A percentile compares a stretch with the other conserved stretches of the same genome.
These are phyloP conservation scores for Tausonia pullulans DNA, from an alignment of 1,284 basidiomycete genomes.

Conservation along the genomic window DNA sequence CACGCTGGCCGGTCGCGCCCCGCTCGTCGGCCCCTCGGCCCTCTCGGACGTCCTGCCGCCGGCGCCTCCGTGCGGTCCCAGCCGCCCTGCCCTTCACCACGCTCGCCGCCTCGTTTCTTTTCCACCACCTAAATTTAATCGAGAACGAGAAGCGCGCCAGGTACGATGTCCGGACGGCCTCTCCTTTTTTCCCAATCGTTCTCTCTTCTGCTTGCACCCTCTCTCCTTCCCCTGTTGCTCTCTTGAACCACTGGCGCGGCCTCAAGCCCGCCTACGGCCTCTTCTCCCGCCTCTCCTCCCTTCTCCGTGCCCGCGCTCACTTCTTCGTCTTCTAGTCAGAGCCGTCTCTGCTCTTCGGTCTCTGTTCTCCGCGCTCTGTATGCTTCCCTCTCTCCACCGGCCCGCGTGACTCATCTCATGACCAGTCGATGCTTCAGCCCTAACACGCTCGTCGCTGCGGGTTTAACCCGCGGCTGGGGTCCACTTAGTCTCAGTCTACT, in stretches of 20 bases:
- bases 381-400: too few species aligned
- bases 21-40: not conserved
- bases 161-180: not conserved
- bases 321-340: too few species aligned
- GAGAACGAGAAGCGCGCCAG: slow-evolving; percentile 1
- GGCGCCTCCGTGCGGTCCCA: not conserved
- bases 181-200: slow-evolving; percentile 1
- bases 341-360: too few species aligned
- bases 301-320: too few species aligned
- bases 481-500: too few species aligned
- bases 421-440: too few species aligned
- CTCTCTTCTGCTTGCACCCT: not conserved
- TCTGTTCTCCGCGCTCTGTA: too few species aligned
- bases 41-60: not conserved
- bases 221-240: not conserved
- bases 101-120: not conserved
- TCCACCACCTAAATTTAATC: not conserved
- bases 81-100: not conserved
- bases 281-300: too few species aligned
- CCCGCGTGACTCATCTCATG: too few species aligned
- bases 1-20: not conserved
- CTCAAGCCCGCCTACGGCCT: too few species aligned
- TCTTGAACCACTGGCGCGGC: not conserved
- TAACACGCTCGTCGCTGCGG: too few species aligned
- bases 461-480: too few species aligned